A percentile compares a stretch with the other conserved stretches of the same genome.
Conservation (phyloP, 805 yeast genomes). For the Limtongia smithiae region DNA sequence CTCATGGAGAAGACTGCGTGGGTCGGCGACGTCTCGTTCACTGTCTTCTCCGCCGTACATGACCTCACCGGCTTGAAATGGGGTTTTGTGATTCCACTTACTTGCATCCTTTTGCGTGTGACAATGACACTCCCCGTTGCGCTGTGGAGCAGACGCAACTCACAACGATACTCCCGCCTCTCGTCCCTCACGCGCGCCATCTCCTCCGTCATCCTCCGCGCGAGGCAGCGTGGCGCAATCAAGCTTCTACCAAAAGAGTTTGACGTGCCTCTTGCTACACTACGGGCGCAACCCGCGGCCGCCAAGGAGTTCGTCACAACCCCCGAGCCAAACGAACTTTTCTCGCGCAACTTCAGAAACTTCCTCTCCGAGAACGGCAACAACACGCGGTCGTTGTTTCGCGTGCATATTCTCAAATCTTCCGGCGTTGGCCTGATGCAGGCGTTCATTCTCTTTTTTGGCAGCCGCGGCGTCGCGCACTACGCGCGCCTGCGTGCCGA, state of each 20-base stretch:
- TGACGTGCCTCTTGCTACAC: neutral
- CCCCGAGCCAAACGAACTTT: neutral
- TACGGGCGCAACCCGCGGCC: neutral
- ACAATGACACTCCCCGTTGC: slow-evolving; percentile 20
- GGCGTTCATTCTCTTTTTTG: slow-evolving; percentile 13
- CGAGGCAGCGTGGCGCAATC: neutral
- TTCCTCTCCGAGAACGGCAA: slow-evolving; percentile 4
- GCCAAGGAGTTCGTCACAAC: slow-evolving; percentile 1
- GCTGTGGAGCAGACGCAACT: slow-evolving; percentile 9
- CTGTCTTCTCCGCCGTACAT: slow-evolving; percentile 18
- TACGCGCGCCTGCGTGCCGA: slow-evolving; percentile 10
- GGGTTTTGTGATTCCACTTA: slow-evolving; percentile 22
- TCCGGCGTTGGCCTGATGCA: slow-evolving; percentile 14
- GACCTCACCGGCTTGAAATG: slow-evolving; percentile 17
- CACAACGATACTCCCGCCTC: slow-evolving; percentile 1
- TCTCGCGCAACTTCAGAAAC: neutral
- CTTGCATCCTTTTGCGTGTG: slow-evolving; percentile 20
- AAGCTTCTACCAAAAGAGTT: slow-evolving; percentile 7
- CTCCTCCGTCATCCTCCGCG: neutral
- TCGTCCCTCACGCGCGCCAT: slow-evolving; percentile 2
- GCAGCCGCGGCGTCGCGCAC: slow-evolving; percentile 20
- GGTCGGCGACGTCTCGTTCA: slow-evolving; percentile 15
- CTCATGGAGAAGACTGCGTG: neutral
- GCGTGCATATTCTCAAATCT: slow-evolving; percentile 5
- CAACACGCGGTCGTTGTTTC: neutral